Conservation (phyloP, 163 green algal genomes). For the Scenedesmus sp. region DNA sequence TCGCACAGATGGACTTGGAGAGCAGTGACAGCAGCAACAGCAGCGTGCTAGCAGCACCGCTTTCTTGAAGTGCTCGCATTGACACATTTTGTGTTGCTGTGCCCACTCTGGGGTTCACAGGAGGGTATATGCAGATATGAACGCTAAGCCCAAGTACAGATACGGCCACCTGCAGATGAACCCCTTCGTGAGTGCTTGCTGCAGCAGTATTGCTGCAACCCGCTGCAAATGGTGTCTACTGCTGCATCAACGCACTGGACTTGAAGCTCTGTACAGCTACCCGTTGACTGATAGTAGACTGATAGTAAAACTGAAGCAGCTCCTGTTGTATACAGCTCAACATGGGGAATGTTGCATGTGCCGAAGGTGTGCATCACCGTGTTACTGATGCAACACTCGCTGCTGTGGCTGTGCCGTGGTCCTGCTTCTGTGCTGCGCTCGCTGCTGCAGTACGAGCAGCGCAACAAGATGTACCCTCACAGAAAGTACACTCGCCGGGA, state of each 20-base stretch:
- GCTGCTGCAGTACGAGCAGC: slow-evolving; percentile 44
- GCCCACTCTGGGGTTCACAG: not conserved
- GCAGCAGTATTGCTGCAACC: not conserved
- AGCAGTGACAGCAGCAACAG: not conserved
- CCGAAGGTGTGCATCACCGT: not conserved
- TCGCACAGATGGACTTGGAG: not conserved
- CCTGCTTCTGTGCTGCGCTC: not conserved
- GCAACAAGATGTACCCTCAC: slow-evolving; percentile 48
- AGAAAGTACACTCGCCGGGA: slow-evolving; percentile 17
- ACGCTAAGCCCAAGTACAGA: not conserved
- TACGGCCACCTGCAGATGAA: slow-evolving; percentile 28
- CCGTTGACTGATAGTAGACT: not conserved
- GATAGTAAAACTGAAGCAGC: not conserved
- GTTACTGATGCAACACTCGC: not conserved
- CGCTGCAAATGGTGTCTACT: not conserved
- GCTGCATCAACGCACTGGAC: not conserved
- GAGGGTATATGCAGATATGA: not conserved
- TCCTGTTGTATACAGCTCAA: too few species aligned
- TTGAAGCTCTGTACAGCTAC: too few species aligned
- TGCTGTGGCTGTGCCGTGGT: not conserved
- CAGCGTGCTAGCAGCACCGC: not conserved
- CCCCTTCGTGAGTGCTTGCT: slow-evolving; percentile 34
- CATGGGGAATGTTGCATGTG: not conserved
- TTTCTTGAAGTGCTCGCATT: not conserved
- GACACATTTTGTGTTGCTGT: not conserved